Percentiles rank a stretch among this genome's conserved stretches.
These are phyloP conservation scores for Aspergillus sp. DNA, from an alignment of 2,329 filamentous ascomycete species.

Conservation along the genomic window DNA sequence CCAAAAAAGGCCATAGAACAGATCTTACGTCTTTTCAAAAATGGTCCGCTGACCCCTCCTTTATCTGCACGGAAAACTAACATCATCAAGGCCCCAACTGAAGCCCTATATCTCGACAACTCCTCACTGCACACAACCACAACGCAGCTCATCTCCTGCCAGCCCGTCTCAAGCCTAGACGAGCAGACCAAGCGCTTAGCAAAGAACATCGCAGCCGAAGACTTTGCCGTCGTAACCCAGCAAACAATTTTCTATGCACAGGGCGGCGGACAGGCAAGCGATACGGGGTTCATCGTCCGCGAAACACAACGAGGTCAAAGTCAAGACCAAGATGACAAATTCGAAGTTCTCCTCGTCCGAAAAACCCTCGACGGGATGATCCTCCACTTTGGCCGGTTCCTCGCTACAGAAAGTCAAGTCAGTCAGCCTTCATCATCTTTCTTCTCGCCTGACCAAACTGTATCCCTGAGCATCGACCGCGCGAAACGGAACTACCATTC, in stretches of 20 bases:
- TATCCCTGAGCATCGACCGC: slow-evolving; percentile 30
- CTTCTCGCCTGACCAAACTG: slow-evolving; percentile 24
- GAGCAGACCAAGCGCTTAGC: slow-evolving; percentile 28
- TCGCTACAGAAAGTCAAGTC: not conserved
- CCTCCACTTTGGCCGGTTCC: slow-evolving; percentile 30
- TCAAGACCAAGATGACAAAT: slow-evolving; percentile 12
- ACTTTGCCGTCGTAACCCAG: slow-evolving; percentile 28
- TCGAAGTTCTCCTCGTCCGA: slow-evolving; percentile 33
- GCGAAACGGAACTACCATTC: slow-evolving; percentile 35
- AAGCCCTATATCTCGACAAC: slow-evolving; percentile 34
- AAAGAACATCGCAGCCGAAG: slow-evolving; percentile 22
- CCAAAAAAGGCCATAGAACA: not conserved
- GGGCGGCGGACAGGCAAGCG: slow-evolving; percentile 34
- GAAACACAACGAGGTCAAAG: not conserved
- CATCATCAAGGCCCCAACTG: not conserved
- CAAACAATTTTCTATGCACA: slow-evolving; percentile 37
- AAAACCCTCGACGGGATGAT: slow-evolving; percentile 30
- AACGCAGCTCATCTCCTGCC: slow-evolving; percentile 28
- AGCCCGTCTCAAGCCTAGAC: slow-evolving; percentile 25
- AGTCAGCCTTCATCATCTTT: not conserved
- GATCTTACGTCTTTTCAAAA: not conserved
- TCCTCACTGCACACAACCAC: slow-evolving; percentile 25
- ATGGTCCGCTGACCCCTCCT: not conserved
- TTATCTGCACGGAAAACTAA: not conserved
- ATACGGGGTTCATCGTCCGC: slow-evolving; percentile 25